A percentile compares a stretch with the other conserved stretches of the same genome.
phyloP scores from a whole-genome alignment of 371 early-diverging fungal genomes.

The Mortierella sp. region DNA sequence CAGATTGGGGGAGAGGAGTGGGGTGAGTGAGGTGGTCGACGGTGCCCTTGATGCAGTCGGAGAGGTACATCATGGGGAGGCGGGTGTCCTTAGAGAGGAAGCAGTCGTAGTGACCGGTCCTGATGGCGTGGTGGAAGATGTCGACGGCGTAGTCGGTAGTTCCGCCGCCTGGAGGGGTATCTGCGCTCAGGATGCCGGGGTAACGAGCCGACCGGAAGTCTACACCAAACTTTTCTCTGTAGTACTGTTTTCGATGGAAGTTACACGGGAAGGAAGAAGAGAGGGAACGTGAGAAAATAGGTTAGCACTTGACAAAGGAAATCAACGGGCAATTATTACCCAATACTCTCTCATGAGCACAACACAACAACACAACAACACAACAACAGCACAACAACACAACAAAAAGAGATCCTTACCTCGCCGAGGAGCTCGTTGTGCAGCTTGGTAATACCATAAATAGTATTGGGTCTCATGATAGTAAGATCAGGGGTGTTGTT shows the following conservation, averaged over 20 bases:
- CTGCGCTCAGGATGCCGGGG: conserved; percentile 72
- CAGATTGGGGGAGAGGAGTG: conserved; percentile 60
- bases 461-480: conserved; percentile 72
- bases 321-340: neutral
- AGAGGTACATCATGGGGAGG: conserved; percentile 74
- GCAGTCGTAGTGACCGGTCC: conserved; percentile 62
- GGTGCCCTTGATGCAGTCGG: conserved; percentile 71
- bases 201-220: conserved; percentile 73
- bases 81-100: conserved; percentile 65
- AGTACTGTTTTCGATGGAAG: conserved; percentile 58
- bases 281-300: neutral
- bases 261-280: neutral
- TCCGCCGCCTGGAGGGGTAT: conserved; percentile 71
- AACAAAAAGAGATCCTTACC: conserved; percentile 20
- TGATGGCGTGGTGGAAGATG: conserved; percentile 71
- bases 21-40: conserved; percentile 67
- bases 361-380: neutral
- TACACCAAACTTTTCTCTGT: conserved; percentile 68
- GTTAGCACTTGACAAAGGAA: neutral
- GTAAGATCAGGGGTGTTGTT: conserved; percentile 68
- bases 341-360: neutral
- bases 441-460: conserved; percentile 75
- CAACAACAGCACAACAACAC: neutral
- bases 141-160: conserved; percentile 76
- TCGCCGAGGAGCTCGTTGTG: conserved; percentile 73